Base-by-base conservation (phyloP, 1,284 basidiomycete genomes). In the Irpex sp. region DNA sequence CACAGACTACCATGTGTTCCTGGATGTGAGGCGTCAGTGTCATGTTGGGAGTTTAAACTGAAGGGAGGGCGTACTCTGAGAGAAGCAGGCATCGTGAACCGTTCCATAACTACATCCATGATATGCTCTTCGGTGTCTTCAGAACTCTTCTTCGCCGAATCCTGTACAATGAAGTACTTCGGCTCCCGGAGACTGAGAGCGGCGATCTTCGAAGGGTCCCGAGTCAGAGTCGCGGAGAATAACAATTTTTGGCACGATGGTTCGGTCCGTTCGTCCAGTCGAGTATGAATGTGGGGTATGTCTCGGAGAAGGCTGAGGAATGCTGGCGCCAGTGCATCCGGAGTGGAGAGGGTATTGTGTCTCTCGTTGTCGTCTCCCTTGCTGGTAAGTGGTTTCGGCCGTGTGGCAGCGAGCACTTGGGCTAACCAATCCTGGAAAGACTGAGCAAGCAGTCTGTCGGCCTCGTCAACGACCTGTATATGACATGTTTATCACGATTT, bases 361-460 rank as follows among this genome's bases (percentile, higher is more conserved):
- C 11, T 11, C n/a, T 1, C 9, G 26, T 6, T 9, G 13, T 13
- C 13, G 35, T 11, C 53, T 26, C 1, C 1, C 5, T 11, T 17
- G 43, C 9, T 19, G 43, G 35, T n/a, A 47, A 4, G 9, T 35
- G 15, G 6, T 46, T 43, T 51, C 33, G 87, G 83, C 35, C 84
- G 83, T 4, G 87, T 89, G 7, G 92, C 92, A 1, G 83, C 77
- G 5, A 96, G 79, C 3, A 97, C 90, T 69, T 89, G 88, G 9
- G 85, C 83, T 1, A 97, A 79, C 97, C 97, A 99, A 71, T 95
- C 92, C 75, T 98, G 95, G 77, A 98, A 98, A 1, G 93, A 95
- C 74, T 98, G 95, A 5, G 92, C 92, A 4, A 99, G 83, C 2
- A 99, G 82, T 21, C 96, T 86, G 74, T 99, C 97, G 0, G 97